Conservation (phyloP, 2,329 filamentous ascomycete genomes). For the Cladosporium sp. region DNA sequence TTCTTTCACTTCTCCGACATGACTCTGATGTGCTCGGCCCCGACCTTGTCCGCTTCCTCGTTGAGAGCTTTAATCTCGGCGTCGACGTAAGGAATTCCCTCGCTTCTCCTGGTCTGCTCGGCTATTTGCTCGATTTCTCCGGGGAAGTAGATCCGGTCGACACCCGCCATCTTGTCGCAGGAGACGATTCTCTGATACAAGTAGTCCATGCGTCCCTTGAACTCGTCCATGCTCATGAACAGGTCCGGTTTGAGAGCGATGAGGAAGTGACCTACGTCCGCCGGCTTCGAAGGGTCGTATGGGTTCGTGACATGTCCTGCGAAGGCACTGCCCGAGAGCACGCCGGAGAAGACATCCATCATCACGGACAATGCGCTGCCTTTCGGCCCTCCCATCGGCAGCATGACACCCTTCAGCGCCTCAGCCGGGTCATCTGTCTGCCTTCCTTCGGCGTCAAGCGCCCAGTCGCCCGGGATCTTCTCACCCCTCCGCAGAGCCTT, state of each 20-base stretch:
- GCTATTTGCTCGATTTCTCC: constrained; percentile 51
- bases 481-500: constrained; percentile 62
- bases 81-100: constrained; percentile 46
- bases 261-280: constrained; percentile 33
- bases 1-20: not conserved
- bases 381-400: constrained; percentile 81
- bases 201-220: constrained; percentile 47
- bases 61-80: constrained; percentile 47
- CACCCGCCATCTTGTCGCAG: constrained; percentile 47
- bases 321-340: constrained; percentile 70
- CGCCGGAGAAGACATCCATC: constrained; percentile 83
- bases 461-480: constrained; percentile 68
- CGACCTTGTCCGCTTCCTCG: constrained; percentile 42
- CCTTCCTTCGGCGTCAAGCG: constrained; percentile 61
- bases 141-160: constrained; percentile 52
- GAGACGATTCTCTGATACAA: constrained; percentile 50
- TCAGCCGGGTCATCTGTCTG: constrained; percentile 52
- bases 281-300: constrained; percentile 55
- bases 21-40: constrained; percentile 15
- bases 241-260: constrained; percentile 33
- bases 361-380: constrained; percentile 67
- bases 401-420: constrained; percentile 71
- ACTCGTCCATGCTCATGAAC: constrained; percentile 30
- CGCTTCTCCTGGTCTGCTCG: constrained; percentile 34
- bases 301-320: constrained; percentile 70